Conservation (phyloP, 495 filamentous ascomycete species). For the Pyronema omphalodes region DNA sequence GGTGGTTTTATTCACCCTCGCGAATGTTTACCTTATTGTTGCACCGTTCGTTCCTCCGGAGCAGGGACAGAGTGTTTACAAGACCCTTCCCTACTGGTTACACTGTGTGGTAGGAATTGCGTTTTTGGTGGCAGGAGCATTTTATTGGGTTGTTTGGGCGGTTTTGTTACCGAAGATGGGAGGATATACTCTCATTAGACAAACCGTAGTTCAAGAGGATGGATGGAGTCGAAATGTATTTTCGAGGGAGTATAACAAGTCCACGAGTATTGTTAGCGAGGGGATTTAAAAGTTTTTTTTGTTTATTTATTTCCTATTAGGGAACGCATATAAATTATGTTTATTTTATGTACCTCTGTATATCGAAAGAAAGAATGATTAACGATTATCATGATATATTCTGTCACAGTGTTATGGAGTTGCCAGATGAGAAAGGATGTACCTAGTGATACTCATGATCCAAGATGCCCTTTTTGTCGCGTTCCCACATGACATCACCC, state of each 20-base stretch:
- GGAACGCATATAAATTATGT: too few species aligned
- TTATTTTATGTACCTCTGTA: too few species aligned
- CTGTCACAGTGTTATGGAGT: too few species aligned
- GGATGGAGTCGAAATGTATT: conserved; percentile 15
- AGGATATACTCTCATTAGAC: conserved; percentile 30
- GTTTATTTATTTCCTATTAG: not conserved
- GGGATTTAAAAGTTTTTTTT: not conserved
- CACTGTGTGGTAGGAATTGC: conserved; percentile 29
- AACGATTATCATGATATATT: too few species aligned
- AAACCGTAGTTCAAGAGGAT: conserved; percentile 26
- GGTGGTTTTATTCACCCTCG: conserved; percentile 19
- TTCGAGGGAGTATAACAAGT: not conserved
- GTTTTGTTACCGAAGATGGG: conserved; percentile 21
- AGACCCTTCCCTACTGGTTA: conserved; percentile 26
- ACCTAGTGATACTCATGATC: too few species aligned
- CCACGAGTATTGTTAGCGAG: not conserved
- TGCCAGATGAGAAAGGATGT: too few species aligned
- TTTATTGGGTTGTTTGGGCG: conserved; percentile 29
- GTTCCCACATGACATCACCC: too few species aligned
- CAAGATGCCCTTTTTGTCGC: too few species aligned
- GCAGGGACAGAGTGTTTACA: conserved; percentile 15
- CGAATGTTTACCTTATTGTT: conserved; percentile 27
- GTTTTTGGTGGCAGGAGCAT: conserved; percentile 25
- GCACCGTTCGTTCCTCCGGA: conserved; percentile 31
- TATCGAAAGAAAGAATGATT: too few species aligned